Base-by-base conservation (phyloP, 768 basidiomycete genomes). In the Rubroboletus pulcherrimus region DNA sequence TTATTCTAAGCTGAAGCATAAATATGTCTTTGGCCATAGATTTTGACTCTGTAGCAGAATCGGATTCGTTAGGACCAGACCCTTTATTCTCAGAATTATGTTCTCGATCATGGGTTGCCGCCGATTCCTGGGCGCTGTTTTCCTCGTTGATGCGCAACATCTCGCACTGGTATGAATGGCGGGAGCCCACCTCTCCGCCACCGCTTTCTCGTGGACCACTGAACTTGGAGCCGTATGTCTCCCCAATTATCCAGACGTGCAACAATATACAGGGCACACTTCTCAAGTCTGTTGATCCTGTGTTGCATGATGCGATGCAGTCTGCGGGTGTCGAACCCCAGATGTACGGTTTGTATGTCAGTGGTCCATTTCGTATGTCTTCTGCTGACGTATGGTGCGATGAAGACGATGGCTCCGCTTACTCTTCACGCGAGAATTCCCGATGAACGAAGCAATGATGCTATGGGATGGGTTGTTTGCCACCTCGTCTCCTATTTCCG, bases 381-480 rank as follows among this genome's bases (percentile, higher is more conserved):
- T 49, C 12, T 30, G 26, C 61, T 67, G 43, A 66, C 45, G 14
- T 64, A 40, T 19, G 50, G 19, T 56, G 12, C 7, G 29, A 54
- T 53, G 29, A 59, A 95, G 93, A 55, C 94, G 97, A 31, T 98
- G 95, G 94, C 76, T 98, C 10, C 81, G 97, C 35, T 75, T 98
- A 17, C 76, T 99, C 7, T 98, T 98, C 72, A 95, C 94, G 5
- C 81, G 97, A 45, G 97, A 99, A 71, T 89, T 98, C 62, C 80
- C 77, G 39, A 82, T 98, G 77, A 64, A 75, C 4, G 86, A 91
- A 57, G 83, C 91, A 0, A 84, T 99, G 83, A 77, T 81, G 33
- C 67, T 99, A n/a, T 98, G 97, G 97, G 97, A 99, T 70, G 93
- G 89, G 1, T 69, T 98, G 9, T 96, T 99, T 69, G 92, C 96